phyloP scores from a whole-genome alignment of 2,329 filamentous ascomycete genomes.

The Dryadomyces sulphureus region DNA sequence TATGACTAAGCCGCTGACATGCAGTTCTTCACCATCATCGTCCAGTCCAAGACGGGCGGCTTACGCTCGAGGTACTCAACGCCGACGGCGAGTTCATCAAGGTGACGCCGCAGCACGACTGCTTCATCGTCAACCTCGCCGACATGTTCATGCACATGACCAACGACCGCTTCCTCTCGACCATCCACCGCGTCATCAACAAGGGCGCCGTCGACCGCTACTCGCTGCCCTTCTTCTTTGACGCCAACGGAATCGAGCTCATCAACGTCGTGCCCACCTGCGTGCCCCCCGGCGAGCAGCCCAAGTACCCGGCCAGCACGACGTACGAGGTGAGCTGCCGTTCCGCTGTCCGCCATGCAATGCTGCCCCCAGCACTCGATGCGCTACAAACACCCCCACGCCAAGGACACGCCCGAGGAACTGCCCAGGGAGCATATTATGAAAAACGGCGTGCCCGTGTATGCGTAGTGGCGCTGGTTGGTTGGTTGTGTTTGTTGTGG shows the following conservation, averaged over 20 bases:
- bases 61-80: conserved; percentile 8
- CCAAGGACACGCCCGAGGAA: no score
- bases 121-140: conserved; percentile 10
- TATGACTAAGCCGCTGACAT: neutral
- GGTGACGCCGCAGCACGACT: conserved; percentile 3
- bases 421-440: no score
- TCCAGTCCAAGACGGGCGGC: conserved; percentile 3
- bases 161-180: conserved; percentile 8
- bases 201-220: conserved; percentile 5
- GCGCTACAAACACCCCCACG: no score
- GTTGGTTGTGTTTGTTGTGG: no score
- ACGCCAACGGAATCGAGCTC: conserved; percentile 9
- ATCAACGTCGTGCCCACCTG: conserved; percentile 19
- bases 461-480: no score
- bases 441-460: no score
- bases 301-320: no score
- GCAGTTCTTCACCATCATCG: conserved; percentile 8
- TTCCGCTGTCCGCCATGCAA: no score
- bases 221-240: conserved; percentile 10
- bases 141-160: conserved; percentile 11
- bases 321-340: no score
- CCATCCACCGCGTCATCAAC: conserved; percentile 10
- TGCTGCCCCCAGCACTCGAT: no score
- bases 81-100: conserved; percentile 6
- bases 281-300: conserved; percentile 10